Percentiles rank a stretch among this genome's conserved stretches.
phyloP scores from a whole-genome alignment of 73 alveolate species.

The Symbiodinium natans region DNA sequence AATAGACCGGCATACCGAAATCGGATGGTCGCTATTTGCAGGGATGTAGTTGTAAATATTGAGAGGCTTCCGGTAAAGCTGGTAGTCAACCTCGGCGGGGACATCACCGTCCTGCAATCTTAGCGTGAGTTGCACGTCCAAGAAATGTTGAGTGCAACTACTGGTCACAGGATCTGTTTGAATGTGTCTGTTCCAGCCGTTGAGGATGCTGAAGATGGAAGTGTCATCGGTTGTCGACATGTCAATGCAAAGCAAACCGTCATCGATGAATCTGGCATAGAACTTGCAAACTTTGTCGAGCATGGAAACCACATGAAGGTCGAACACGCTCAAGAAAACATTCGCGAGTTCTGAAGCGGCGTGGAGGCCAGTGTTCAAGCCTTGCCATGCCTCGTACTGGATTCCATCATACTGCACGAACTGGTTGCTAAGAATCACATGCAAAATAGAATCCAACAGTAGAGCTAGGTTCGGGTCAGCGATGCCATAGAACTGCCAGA shows the following conservation, averaged over 20 bases:
- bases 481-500: background rate
- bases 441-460: background rate
- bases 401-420: background rate
- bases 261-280: constrained; percentile 10
- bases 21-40: background rate
- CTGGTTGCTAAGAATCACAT: background rate
- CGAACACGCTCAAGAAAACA: background rate
- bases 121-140: background rate
- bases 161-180: background rate
- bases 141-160: background rate
- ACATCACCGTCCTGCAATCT: background rate
- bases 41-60: too few species aligned
- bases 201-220: background rate
- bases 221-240: background rate
- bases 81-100: background rate
- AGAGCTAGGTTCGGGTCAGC: background rate
- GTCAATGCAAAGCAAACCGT: background rate
- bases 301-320: background rate
- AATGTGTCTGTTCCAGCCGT: background rate
- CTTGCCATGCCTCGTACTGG: background rate
- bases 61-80: background rate
- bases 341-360: background rate
- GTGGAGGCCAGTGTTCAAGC: background rate
- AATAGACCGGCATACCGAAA: background rate
- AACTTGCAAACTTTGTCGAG: background rate